Evolutionary conservation across 176 grass and related monocot genomes (phyloP).

Genomic region (Oryza australiensis): DNA sequence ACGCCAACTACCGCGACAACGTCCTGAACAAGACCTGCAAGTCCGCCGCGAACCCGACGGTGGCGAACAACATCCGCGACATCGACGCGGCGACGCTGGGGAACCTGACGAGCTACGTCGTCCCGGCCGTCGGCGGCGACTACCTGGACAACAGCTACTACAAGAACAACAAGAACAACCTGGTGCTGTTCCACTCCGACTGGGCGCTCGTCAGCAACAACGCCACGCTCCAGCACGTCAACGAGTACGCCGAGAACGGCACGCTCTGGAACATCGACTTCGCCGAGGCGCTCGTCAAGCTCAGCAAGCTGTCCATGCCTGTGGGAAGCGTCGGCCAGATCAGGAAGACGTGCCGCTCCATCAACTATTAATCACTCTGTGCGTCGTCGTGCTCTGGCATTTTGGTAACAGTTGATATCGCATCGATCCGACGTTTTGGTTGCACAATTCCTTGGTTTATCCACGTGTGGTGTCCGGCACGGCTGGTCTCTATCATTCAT

Average conservation of each 20-base stretch:
- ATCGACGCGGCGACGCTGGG: not conserved
- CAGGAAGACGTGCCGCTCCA: not conserved
- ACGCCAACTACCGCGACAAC: not conserved
- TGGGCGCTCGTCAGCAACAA: not conserved
- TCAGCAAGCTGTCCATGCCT: constrained; percentile 1
- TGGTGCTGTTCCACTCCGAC: constrained; percentile 1
- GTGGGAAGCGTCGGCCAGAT: not conserved
- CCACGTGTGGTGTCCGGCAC: too few relatives aligned
- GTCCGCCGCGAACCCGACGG: not conserved
- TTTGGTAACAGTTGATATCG: not conserved
- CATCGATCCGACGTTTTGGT: not conserved
- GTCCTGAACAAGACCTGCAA: not conserved
- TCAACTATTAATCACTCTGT: not conserved
- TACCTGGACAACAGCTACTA: not conserved
- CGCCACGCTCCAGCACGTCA: not conserved
- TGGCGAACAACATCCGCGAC: constrained; percentile 17
- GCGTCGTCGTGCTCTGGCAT: too few relatives aligned
- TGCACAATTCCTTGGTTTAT: not conserved
- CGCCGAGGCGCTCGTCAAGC: constrained; percentile 5
- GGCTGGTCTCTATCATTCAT: too few relatives aligned
- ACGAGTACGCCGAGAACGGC: not conserved
- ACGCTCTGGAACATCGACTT: not conserved
- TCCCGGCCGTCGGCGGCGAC: not conserved
- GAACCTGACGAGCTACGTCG: not conserved
- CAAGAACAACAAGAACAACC: not conserved